A percentile compares a stretch with the other conserved stretches of the same genome.
These are phyloP conservation scores for Stachybotrys chartarum DNA, from an alignment of 2,329 filamentous ascomycete genomes.

Conservation along the genomic window DNA sequence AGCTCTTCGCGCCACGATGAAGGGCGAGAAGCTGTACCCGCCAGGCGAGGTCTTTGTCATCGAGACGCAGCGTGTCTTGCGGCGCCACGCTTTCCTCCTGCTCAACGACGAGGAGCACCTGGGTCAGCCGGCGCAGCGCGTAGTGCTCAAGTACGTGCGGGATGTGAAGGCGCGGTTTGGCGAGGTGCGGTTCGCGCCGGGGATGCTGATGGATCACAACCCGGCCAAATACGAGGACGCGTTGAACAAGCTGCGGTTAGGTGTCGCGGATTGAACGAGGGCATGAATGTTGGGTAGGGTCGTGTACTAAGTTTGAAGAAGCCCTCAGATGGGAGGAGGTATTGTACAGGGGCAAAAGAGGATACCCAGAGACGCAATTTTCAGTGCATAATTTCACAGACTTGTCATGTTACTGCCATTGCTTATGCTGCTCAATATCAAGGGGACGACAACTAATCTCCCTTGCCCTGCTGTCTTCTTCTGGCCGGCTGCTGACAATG, in stretches of 20 bases:
- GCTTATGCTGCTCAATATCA: too few species aligned
- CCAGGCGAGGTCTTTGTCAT: slow-evolving; percentile 71
- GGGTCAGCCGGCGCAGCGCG: slow-evolving; percentile 59
- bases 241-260: slow-evolving; percentile 50
- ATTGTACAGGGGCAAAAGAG: too few species aligned
- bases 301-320: too few species aligned
- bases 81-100: slow-evolving; percentile 54
- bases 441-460: too few species aligned
- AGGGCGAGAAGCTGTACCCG: slow-evolving; percentile 61
- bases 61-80: slow-evolving; percentile 59
- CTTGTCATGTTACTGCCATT: too few species aligned
- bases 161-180: slow-evolving; percentile 65
- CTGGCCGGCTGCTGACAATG: too few species aligned
- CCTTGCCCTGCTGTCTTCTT: too few species aligned
- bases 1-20: slow-evolving; percentile 59
- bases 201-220: slow-evolving; percentile 71
- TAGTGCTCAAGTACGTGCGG: slow-evolving; percentile 62
- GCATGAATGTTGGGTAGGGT: not conserved
- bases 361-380: too few species aligned
- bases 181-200: slow-evolving; percentile 63
- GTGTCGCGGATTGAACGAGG: slow-evolving; percentile 28
- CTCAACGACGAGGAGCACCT: slow-evolving; percentile 38
- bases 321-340: too few species aligned
- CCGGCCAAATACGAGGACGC: slow-evolving; percentile 67
- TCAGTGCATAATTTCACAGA: too few species aligned